phyloP scores from a whole-genome alignment of 331 rosid species.

The Arachis monticola region DNA sequence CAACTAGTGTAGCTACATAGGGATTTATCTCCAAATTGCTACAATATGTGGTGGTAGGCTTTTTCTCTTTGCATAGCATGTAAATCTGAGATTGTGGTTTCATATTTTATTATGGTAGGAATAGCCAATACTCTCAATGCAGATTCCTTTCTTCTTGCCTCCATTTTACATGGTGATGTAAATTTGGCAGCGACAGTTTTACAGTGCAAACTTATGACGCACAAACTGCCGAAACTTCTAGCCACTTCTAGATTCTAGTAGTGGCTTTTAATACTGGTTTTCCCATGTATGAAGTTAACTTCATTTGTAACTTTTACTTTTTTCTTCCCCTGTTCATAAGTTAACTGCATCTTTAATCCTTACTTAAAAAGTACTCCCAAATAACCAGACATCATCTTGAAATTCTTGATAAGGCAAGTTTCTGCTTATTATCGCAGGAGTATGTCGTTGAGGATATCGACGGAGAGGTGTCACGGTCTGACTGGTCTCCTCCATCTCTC shows the following conservation, averaged over 20 bases:
- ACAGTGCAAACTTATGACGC: not conserved
- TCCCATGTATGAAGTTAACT: conserved; percentile 2
- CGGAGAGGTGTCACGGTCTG: conserved; percentile 74
- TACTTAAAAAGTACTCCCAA: not conserved
- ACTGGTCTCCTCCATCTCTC: conserved; percentile 78
- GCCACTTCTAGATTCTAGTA: not conserved
- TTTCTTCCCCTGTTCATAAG: no score
- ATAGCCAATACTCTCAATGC: not conserved
- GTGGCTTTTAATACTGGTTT: conserved; percentile 1
- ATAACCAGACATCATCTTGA: not conserved
- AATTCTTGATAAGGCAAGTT: conserved; percentile 25
- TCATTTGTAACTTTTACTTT: no score
- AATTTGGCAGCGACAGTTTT: not conserved
- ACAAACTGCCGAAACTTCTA: not conserved
- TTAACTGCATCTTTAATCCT: conserved; percentile 9
- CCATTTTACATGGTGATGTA: conserved; percentile 3
- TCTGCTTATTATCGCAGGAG: conserved; percentile 52
- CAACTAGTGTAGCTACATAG: not conserved
- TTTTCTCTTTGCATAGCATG: not conserved
- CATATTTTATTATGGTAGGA: conserved; percentile 12
- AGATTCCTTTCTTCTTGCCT: not conserved
- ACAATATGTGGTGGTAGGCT: not conserved
- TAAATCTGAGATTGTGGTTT: not conserved
- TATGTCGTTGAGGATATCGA: conserved; percentile 86
- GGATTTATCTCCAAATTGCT: conserved; percentile 16